Percentiles rank a stretch among this genome's conserved stretches.
phyloP scores from a whole-genome alignment of 2,329 filamentous ascomycete genomes.

The Coniochaeta ligniaria region DNA sequence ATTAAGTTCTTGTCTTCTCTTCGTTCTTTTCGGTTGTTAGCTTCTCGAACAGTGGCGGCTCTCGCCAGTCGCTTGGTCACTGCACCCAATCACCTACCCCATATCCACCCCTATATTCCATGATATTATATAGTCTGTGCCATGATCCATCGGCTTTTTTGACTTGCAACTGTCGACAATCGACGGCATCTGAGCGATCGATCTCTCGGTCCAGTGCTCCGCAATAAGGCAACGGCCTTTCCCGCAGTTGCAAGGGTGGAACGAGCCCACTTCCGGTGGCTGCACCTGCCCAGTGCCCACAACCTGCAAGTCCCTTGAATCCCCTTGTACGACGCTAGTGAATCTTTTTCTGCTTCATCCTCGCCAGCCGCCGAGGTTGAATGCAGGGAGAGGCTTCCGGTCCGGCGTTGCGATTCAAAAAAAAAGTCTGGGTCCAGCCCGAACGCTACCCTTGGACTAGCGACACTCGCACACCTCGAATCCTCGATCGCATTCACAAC shows the following conservation, averaged over 20 bases:
- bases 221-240: conserved; percentile 1
- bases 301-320: neutral
- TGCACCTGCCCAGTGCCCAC: neutral
- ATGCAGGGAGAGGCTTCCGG: neutral
- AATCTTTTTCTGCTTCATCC: neutral
- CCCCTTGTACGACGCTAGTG: neutral
- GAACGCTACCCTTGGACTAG: neutral
- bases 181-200: neutral
- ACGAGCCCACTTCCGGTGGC: conserved; percentile 1
- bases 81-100: neutral
- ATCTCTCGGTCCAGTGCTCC: conserved; percentile 1
- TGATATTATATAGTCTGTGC: neutral
- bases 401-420: neutral
- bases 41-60: neutral
- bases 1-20: neutral
- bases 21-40: neutral
- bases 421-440: neutral
- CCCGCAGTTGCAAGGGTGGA: neutral
- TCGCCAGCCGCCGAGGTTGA: neutral
- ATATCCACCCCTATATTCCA: neutral
- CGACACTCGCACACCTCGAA: neutral
- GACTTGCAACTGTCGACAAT: neutral
- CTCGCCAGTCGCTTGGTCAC: neutral
- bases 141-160: neutral
- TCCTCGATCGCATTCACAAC: neutral